These are phyloP conservation scores for Rhododendron kiyosumense DNA, from an alignment of 148 eudicot genomes.

Conservation along the genomic window DNA sequence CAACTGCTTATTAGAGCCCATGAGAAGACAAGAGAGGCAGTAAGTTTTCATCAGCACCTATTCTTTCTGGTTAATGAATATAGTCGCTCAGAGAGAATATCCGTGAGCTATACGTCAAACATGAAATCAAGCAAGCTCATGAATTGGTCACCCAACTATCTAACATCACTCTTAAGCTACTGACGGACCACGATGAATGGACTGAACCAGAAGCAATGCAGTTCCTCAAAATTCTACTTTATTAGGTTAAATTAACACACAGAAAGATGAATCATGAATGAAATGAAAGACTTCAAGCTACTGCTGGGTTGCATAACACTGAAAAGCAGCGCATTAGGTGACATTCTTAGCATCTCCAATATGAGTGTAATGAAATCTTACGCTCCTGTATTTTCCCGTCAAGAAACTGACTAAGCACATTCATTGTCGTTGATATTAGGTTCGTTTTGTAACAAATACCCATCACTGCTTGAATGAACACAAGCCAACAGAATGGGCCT, in stretches of 20 bases:
- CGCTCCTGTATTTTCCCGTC: neutral
- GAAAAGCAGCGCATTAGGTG: neutral
- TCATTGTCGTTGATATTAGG: neutral
- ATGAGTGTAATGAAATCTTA: neutral
- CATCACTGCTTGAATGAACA: neutral
- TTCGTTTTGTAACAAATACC: neutral
- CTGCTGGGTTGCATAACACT: neutral
- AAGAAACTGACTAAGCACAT: neutral
- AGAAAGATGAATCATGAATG: neutral
- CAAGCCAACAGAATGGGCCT: neutral
- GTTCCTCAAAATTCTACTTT: neutral
- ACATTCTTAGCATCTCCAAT: neutral
- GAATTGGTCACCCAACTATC: neutral
- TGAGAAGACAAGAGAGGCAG: neutral
- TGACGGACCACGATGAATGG: neutral
- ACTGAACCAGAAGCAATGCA: neutral
- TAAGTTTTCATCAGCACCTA: neutral
- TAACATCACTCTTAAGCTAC: neutral
- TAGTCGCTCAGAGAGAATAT: neutral
- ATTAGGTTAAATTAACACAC: neutral
- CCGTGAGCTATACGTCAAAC: neutral
- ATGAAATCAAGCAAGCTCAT: neutral
- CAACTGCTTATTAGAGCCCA: neutral
- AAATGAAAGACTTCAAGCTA: neutral
- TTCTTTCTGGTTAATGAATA: neutral